Base-by-base conservation (phyloP, 1,284 basidiomycete genomes). In the Phellopilus nigrolimitatus region DNA sequence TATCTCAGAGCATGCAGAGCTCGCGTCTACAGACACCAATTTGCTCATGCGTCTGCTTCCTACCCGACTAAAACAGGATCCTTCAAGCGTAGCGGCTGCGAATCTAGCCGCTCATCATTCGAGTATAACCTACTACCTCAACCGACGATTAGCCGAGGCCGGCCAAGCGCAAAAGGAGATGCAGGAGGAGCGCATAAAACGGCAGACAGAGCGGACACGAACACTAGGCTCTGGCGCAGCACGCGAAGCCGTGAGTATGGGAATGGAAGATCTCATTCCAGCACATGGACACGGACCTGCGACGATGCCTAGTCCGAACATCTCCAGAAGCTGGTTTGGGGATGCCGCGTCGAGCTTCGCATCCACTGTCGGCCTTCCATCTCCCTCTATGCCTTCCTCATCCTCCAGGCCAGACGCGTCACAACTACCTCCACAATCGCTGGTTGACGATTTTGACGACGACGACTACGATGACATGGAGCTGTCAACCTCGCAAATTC, bases 141-240 rank as follows among this genome's bases (percentile, higher is more conserved):
- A 78, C 61, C 77, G 84, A 40, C 78, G 88, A 42, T 74, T 95
- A 37, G 78, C 91, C 0, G 80, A 88, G 57, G 81, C 82, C 15
- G 86, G 88, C 58, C 82, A 90, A 61, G 73, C 67, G 17, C 88
- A 93, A 61, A 88, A 87, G 61, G 85, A 88, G 58, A 80, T 95
- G 74, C 92, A 95, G 66, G 91, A 95, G 66, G 86, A 89, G 62
- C 82, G 91, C 45, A 76, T 93, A 57, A 82, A 83, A 61, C 79
- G 90, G 8, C 88, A 93, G 62, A 68, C 88, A 52, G 91, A 93
- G 62, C 75, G 87, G 55, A 80, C 85, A 12, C 78, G 76, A 54
- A 88, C 86, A 2, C 75, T 92, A n/a, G 90, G 90, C 3, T 88
- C 86, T 7, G 78, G 73, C 42, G 82, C 80, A 31, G 73, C 77